Conservation (phyloP, 78 protist genomes). For the Trichosphaerium sp. region DNA sequence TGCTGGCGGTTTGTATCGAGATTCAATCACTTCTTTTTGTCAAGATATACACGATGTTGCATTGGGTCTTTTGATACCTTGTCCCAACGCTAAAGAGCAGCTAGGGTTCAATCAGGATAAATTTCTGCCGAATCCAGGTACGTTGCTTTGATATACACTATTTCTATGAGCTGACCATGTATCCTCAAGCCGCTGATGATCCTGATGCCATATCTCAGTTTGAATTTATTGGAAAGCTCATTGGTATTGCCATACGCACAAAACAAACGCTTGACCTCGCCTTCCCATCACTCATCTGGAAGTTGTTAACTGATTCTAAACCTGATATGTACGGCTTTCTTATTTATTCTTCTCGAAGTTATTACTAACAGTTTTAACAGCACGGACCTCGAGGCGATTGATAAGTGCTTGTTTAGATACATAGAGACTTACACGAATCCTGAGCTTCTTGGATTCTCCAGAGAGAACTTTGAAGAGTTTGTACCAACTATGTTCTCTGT, state of each 20-base stretch:
- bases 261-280: conserved; percentile 27
- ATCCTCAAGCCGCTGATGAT: conserved; percentile 9
- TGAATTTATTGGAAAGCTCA: conserved; percentile 40
- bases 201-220: conserved; percentile 13
- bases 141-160: too few relatives aligned
- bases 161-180: too few relatives aligned
- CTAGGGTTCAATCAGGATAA: conserved; percentile 56
- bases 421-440: too few relatives aligned
- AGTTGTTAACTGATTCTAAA: too few relatives aligned
- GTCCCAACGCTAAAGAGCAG: conserved; percentile 46
- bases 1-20: conserved; percentile 60
- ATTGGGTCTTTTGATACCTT: conserved; percentile 30
- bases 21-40: conserved; percentile 27
- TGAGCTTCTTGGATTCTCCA: too few relatives aligned
- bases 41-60: conserved; percentile 22
- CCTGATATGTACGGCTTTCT: too few relatives aligned
- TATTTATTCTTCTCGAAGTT: too few relatives aligned
- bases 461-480: too few relatives aligned
- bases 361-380: conserved; percentile 30
- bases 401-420: conserved; percentile 10
- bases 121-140: conserved; percentile 47
- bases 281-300: conserved; percentile 48
- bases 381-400: conserved; percentile 32
- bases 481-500: too few relatives aligned
- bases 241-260: conserved; percentile 50